Evolutionary conservation across 1,284 basidiomycete genomes (phyloP).

Genomic region (Austroboletus sp.): DNA sequence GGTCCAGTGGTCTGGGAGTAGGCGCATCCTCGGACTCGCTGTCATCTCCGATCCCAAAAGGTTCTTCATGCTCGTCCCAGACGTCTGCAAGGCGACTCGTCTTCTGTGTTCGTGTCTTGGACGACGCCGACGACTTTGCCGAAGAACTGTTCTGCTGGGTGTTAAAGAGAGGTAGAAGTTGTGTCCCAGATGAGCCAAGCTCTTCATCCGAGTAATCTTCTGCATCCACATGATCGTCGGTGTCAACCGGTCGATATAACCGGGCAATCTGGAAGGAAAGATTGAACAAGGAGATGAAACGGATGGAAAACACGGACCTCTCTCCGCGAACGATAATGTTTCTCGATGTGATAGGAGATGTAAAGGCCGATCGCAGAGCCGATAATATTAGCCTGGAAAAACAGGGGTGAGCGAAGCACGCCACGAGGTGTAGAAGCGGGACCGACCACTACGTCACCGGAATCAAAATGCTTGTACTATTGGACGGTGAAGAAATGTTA

Average conservation of each 20-base stretch:
- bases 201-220: slow-evolving; percentile 50
- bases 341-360: slow-evolving; percentile 60
- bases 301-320: slow-evolving; percentile 47
- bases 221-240: slow-evolving; percentile 46
- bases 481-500: slow-evolving; percentile 2
- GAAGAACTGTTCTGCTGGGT: slow-evolving; percentile 17
- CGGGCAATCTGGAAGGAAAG: slow-evolving; percentile 52
- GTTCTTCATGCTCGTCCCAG: slow-evolving; percentile 72
- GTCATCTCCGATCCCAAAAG: slow-evolving; percentile 64
- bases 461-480: slow-evolving; percentile 73
- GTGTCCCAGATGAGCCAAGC: slow-evolving; percentile 37
- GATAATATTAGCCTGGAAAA: slow-evolving; percentile 67
- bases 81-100: slow-evolving; percentile 47
- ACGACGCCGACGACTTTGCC: slow-evolving; percentile 12
- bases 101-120: slow-evolving; percentile 28
- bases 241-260: slow-evolving; percentile 63
- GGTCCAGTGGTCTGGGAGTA: slow-evolving; percentile 8
- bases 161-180: slow-evolving; percentile 51
- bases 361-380: slow-evolving; percentile 71
- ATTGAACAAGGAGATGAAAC: neutral
- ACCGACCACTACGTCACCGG: slow-evolving; percentile 68
- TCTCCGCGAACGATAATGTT: slow-evolving; percentile 65
- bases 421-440: slow-evolving; percentile 2
- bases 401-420: slow-evolving; percentile 7
- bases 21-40: slow-evolving; percentile 15